These are phyloP conservation scores for Lactifluus piperatus DNA, from an alignment of 768 basidiomycete species.

Conservation along the genomic window DNA sequence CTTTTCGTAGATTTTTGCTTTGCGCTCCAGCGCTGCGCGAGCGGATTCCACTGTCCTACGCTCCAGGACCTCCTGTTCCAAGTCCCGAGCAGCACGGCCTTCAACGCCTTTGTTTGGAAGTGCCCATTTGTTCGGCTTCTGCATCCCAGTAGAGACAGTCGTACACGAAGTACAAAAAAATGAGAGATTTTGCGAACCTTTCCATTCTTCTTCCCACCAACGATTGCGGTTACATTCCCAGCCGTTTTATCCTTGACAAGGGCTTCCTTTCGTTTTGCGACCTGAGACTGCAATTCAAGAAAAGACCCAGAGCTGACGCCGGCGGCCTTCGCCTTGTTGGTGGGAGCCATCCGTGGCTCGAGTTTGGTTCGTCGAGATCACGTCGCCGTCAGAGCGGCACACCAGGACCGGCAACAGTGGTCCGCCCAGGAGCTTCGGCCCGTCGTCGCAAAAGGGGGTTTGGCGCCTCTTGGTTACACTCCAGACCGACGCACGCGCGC, in stretches of 20 bases:
- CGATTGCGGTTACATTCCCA: slow-evolving; percentile 42
- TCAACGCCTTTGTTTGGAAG: slow-evolving; percentile 69
- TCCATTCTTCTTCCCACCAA: slow-evolving; percentile 58
- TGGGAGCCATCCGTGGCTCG: slow-evolving; percentile 33
- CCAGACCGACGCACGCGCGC: no score
- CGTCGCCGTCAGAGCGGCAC: background rate
- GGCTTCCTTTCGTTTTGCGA: slow-evolving; percentile 48
- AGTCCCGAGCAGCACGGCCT: slow-evolving; percentile 53
- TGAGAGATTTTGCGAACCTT: slow-evolving; percentile 42
- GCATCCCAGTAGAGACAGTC: background rate
- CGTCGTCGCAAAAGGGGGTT: no score
- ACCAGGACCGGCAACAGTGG: background rate
- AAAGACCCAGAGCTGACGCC: slow-evolving; percentile 69
- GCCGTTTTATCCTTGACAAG: slow-evolving; percentile 55
- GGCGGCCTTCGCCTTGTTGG: slow-evolving; percentile 54
- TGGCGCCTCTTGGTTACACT: no score
- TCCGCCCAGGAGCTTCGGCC: background rate
- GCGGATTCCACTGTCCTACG: slow-evolving; percentile 65
- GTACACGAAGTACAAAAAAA: background rate
- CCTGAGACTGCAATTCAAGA: slow-evolving; percentile 66
- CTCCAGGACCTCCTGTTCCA: slow-evolving; percentile 61
- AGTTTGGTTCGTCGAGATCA: background rate
- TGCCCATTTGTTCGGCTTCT: slow-evolving; percentile 77
- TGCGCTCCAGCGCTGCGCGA: slow-evolving; percentile 62
- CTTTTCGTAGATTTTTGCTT: slow-evolving; percentile 76